These are phyloP conservation scores for Fusarium austroafricanum DNA, from an alignment of 2,329 filamentous ascomycete genomes.

Conservation along the genomic window DNA sequence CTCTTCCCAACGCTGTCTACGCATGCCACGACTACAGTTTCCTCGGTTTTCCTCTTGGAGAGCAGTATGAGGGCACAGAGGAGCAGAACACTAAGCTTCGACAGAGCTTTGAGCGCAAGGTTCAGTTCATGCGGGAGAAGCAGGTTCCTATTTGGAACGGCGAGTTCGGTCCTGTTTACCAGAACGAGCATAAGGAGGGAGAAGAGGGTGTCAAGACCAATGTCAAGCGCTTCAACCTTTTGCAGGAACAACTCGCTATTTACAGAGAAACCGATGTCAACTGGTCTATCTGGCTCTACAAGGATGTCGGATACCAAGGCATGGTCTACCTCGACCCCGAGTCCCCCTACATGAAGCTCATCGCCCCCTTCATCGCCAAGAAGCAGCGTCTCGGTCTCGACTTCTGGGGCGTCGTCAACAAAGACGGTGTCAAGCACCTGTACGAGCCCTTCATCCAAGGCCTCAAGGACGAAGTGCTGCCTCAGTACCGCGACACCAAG, in stretches of 20 bases:
- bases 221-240: constrained; percentile 54
- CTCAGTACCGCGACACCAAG: constrained; percentile 55
- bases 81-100: constrained; percentile 58
- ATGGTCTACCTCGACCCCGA: constrained; percentile 63
- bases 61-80: constrained; percentile 54
- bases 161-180: constrained; percentile 65
- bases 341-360: constrained; percentile 61
- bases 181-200: constrained; percentile 51
- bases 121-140: constrained; percentile 56
- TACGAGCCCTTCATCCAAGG: constrained; percentile 55
- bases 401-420: constrained; percentile 60
- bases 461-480: constrained; percentile 57
- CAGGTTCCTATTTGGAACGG: constrained; percentile 61
- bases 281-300: constrained; percentile 72
- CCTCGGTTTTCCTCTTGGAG: constrained; percentile 60
- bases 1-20: constrained; percentile 63
- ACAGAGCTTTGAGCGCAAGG: constrained; percentile 56
- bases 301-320: constrained; percentile 67
- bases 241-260: constrained; percentile 56
- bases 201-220: constrained; percentile 53
- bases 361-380: constrained; percentile 65
- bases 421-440: constrained; percentile 49
- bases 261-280: constrained; percentile 53
- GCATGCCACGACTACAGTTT: constrained; percentile 64
- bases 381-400: constrained; percentile 66